Base-by-base conservation (phyloP, 1,139 yeast genomes). In the Diutina rugosa region DNA sequence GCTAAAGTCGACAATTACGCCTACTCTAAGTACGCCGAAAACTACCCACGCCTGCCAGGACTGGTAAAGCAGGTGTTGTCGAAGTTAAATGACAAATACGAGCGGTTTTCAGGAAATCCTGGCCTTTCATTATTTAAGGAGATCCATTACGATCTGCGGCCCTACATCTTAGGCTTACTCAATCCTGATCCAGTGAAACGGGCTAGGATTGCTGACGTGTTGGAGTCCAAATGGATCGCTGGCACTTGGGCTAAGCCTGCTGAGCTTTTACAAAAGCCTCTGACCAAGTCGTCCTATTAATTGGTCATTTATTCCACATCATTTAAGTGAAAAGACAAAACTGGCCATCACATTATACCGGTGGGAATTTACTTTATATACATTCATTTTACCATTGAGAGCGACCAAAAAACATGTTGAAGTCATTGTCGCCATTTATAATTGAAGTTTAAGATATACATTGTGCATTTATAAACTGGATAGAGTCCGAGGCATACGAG, bases 191-290 rank as follows among this genome's bases (percentile, higher is more conserved):
- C 67, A 8, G 55, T 57, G 0, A 63, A 63, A 46, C 57, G 80
- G 54, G 54, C 65, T 28, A 61, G 65, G 14, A 62, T 69, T 3
- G 64, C 63, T 12, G 67, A 65, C 16, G 63, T 75, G 30, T 62
- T 76, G 55, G 62, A 51, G 45, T 67, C 76, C 1, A 67, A 68
- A 55, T 76, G 80, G 80, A 61, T 76, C 48, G 60, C 61, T n/a
- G 78, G 74, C 58, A 76, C 72, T 9, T 76, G 74, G 61, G 76
- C 79, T n/a, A 65, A 73, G 56, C 70, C 78, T 4, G 69, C 68
- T 56, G 79, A 74, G 48, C 65, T 76, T 10, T 4, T 53, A 6
- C 28, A 44, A 10, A 44, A 44, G 16, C 16, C 28, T 18, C 28
- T 14, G 3, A n/a, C 21, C 12, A 16, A 16, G 12, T 7, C 5